phyloP scores from a whole-genome alignment of 305 asterid genomes.

The Solanum hybrid region DNA sequence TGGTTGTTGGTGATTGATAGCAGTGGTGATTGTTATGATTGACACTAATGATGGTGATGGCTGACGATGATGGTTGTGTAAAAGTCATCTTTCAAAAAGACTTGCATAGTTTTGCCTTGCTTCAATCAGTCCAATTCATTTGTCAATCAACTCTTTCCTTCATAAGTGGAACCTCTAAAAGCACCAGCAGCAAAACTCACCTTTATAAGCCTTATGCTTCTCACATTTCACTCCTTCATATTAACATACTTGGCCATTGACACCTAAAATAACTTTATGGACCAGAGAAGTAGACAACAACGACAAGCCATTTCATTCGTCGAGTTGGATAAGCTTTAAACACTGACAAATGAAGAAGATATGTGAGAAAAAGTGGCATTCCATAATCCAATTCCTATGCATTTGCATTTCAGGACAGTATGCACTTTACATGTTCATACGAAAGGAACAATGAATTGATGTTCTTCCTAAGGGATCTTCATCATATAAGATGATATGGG shows the following conservation, averaged over 20 bases:
- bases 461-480: slow-evolving; percentile 4
- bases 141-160: not conserved
- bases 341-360: not conserved
- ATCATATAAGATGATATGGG: not conserved
- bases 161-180: not conserved
- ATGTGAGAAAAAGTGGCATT: not conserved
- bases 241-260: not conserved
- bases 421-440: not conserved
- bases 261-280: not conserved
- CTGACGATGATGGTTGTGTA: not conserved
- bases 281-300: not conserved
- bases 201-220: not conserved
- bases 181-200: not conserved
- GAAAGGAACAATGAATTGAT: not conserved
- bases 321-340: not conserved
- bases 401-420: not conserved
- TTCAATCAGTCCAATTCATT: not conserved
- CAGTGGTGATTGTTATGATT: not conserved
- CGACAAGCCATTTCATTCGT: not conserved
- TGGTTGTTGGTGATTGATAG: not conserved
- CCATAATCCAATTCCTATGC: slow-evolving; percentile 3
- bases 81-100: not conserved
- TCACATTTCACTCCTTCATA: not conserved
- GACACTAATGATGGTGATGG: not conserved
- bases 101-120: not conserved